Base-by-base conservation (phyloP, 2,329 filamentous ascomycete genomes). In the Albophoma yamanashiensis region DNA sequence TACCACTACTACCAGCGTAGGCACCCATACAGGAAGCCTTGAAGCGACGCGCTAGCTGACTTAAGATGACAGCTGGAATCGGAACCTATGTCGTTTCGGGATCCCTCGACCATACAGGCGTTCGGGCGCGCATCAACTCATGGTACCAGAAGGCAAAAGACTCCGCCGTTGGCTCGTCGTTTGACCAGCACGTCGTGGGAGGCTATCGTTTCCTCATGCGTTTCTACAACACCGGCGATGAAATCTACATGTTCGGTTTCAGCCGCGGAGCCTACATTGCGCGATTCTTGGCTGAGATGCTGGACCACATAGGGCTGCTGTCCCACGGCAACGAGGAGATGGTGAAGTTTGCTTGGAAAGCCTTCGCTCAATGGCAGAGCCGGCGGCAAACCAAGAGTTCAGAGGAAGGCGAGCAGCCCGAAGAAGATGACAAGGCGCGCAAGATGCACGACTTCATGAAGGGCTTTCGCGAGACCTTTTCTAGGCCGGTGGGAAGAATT, bases 251-350 rank as follows among this genome's bases (percentile, higher is more conserved):
- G 73, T 89, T 90, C 62, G 88, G 88, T 0, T 91, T 91, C 73
- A 88, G 84, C 52, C 82, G 88, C 25, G 88, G 88, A 22, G 82
- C 87, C 1, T 91, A 91, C 67, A 88, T 89, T 52, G 88, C 88
- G 0, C 83, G 88, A 3, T 91, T 91, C 67, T 74, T 91, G 0
- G 89, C 90, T 0, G 89, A 94, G 68, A 93, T 93, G 90, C 79
- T 94, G 8, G 89, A 94, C 67, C 87, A 89, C 65, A 86, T 94
- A 59, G 91, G 91, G 1, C 78, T 95, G 0, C 78, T 95, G 17
- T 88, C 87, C 15, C 87, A 89, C 58, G 90, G 91, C 14, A 95
- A 95, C 66, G 89, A 95, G 68, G 91, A 94, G 65, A 88, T 94
- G 85, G 85, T 91, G 58, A 79, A 82, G 4, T 95, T 95, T 69